Evolutionary conservation across 2,329 filamentous ascomycete genomes (phyloP).

Genomic region (Thielaviopsis punctulata): DNA sequence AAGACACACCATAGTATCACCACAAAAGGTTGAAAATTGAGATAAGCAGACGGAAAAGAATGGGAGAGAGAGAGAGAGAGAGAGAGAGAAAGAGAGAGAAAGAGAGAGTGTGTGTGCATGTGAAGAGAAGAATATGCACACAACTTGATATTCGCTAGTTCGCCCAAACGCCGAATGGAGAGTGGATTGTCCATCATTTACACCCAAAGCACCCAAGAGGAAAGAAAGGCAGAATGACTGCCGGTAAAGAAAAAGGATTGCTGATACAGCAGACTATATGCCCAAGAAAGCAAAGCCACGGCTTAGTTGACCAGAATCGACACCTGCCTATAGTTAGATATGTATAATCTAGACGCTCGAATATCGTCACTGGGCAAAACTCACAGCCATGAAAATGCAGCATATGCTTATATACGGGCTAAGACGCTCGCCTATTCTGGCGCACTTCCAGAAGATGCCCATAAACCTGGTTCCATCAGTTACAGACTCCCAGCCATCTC

Average conservation of each 20-base stretch:
- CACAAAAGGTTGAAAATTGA: neutral
- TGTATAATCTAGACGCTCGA: too few species aligned
- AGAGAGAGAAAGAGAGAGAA: neutral
- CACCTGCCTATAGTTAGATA: slow-evolving; percentile 15
- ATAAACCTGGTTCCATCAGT: slow-evolving; percentile 36
- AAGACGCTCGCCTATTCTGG: slow-evolving; percentile 76
- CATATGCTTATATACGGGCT: slow-evolving; percentile 93
- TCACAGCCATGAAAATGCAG: slow-evolving; percentile 83
- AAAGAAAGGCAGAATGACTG: neutral
- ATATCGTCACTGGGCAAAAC: slow-evolving; percentile 15
- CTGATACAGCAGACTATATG: too few species aligned
- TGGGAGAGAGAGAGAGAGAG: neutral
- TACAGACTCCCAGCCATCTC: slow-evolving; percentile 7
- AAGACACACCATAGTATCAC: neutral
- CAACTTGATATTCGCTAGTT: slow-evolving; percentile 1
- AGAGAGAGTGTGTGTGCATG: neutral
- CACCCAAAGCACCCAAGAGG: neutral
- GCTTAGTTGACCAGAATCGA: slow-evolving; percentile 24
- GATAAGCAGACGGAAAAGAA: neutral
- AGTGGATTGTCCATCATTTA: neutral
- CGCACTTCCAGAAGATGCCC: slow-evolving; percentile 91
- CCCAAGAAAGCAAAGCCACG: slow-evolving; percentile 10
- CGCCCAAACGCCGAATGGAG: neutral
- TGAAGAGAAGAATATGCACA: slow-evolving; percentile 1
- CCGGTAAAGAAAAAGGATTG: neutral